phyloP scores from a whole-genome alignment of 352 stramenopile species.

The Globisporangium middletonii region DNA sequence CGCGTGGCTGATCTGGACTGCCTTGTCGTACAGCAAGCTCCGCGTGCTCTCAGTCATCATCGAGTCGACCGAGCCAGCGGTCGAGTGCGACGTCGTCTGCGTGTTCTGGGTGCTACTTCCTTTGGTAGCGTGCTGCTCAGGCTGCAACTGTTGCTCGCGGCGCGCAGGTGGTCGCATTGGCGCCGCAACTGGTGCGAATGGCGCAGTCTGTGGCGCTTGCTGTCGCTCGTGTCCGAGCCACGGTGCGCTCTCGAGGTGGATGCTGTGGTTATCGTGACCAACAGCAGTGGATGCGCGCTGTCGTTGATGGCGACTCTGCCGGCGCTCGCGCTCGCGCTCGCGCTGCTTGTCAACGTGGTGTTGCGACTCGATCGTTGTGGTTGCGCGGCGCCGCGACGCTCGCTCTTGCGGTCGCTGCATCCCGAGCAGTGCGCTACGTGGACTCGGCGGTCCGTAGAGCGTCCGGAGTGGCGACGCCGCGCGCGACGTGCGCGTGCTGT shows the following conservation, averaged over 20 bases:
- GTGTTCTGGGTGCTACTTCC: slow-evolving; percentile 6
- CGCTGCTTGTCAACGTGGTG: background rate
- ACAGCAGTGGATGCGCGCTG: background rate
- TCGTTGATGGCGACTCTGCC: background rate
- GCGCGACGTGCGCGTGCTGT: no score
- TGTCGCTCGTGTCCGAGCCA: slow-evolving; percentile 8
- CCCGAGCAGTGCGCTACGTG: background rate
- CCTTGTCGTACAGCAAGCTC: slow-evolving; percentile 5
- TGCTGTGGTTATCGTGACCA: background rate
- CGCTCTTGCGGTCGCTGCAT: background rate
- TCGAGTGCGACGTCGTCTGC: slow-evolving; percentile 3
- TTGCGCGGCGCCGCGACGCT: background rate
- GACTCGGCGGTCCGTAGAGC: background rate
- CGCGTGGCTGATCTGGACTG: slow-evolving; percentile 10
- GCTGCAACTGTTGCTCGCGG: background rate
- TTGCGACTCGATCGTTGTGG: background rate
- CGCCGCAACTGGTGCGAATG: background rate
- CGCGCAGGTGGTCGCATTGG: background rate
- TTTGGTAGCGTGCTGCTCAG: background rate
- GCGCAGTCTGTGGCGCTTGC: background rate
- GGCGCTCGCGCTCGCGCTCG: background rate
- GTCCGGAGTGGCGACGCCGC: background rate
- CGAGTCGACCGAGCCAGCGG: background rate
- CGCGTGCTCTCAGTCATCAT: slow-evolving; percentile 7
- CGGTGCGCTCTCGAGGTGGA: slow-evolving; percentile 13